Conservation (phyloP, 306 rosid genomes). For the Luffa aegyptiaca region DNA sequence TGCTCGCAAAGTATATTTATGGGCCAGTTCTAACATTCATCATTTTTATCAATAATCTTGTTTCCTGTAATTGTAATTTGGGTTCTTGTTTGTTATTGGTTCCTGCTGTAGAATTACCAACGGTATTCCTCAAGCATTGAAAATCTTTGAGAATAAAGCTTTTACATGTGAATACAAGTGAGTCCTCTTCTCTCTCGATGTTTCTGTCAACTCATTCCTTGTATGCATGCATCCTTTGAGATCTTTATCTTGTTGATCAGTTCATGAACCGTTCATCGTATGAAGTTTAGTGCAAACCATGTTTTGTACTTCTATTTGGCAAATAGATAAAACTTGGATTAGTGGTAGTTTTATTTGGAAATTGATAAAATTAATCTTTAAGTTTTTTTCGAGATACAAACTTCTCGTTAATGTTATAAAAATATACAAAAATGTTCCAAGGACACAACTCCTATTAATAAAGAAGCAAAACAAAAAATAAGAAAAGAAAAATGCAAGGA, state of each 20-base stretch:
- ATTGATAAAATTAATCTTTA: not conserved
- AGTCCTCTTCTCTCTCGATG: slow-evolving; percentile 13
- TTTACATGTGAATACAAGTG: slow-evolving; percentile 91
- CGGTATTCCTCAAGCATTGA: slow-evolving; percentile 72
- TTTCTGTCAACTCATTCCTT: slow-evolving; percentile 6
- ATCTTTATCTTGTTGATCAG: not conserved
- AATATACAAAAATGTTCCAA: no score
- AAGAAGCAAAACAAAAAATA: no score
- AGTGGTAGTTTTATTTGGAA: not conserved
- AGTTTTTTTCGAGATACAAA: not conserved
- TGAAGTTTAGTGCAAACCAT: not conserved
- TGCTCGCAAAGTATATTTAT: slow-evolving; percentile 78
- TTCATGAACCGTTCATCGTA: not conserved
- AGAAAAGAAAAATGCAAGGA: no score
- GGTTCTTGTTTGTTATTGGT: slow-evolving; percentile 9
- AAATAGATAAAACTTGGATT: not conserved
- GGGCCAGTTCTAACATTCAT: slow-evolving; percentile 13
- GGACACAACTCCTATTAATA: no score
- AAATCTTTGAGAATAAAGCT: slow-evolving; percentile 69
- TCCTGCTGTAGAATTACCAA: slow-evolving; percentile 57
- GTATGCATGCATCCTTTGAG: not conserved
- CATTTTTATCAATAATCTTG: not conserved
- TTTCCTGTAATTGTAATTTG: not conserved
- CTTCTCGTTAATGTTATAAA: no score
- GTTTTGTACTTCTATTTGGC: not conserved